Conservation (phyloP, 2,329 filamentous ascomycete genomes). For the Exophiala viscosa region DNA sequence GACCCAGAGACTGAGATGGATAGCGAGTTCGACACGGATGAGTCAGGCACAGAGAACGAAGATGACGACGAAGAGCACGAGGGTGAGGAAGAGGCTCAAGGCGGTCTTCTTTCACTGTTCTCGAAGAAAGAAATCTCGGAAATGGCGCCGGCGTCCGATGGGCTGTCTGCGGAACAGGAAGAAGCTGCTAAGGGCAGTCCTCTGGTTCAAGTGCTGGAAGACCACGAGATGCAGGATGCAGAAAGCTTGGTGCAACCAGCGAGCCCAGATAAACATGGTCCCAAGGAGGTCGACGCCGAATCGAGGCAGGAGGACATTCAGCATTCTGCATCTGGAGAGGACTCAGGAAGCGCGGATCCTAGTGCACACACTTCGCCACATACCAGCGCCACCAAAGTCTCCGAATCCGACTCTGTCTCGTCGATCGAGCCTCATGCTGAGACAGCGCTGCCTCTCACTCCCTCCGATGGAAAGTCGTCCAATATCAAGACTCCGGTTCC, state of each 20-base stretch:
- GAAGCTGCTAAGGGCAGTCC: constrained; percentile 19
- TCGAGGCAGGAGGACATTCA: constrained; percentile 26
- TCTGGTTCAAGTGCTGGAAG: constrained; percentile 24
- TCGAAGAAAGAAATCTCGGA: constrained; percentile 39
- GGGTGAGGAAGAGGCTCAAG: constrained; percentile 39
- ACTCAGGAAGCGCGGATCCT: constrained; percentile 16
- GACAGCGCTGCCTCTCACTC: constrained; percentile 14
- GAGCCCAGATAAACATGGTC: constrained; percentile 15
- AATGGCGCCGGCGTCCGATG: constrained; percentile 21
- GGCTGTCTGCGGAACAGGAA: constrained; percentile 34
- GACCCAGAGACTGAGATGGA: constrained; percentile 42
- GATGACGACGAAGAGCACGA: constrained; percentile 41
- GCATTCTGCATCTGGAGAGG: constrained; percentile 26
- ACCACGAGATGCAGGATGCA: constrained; percentile 28
- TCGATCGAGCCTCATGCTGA: constrained; percentile 38
- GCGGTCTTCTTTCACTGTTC: constrained; percentile 47
- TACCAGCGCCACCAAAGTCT: constrained; percentile 43
- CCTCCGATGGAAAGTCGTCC: constrained; percentile 21
- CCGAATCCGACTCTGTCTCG: constrained; percentile 44
- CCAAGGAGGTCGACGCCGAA: not conserved
- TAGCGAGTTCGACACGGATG: constrained; percentile 46
- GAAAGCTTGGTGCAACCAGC: constrained; percentile 31
- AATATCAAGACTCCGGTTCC: constrained; percentile 46
- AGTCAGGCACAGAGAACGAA: constrained; percentile 47
- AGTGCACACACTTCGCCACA: constrained; percentile 43